Percentiles rank a stretch among this genome's conserved stretches.
These are phyloP conservation scores for Amphirosellinia nigrospora DNA, from an alignment of 495 filamentous ascomycete species.

Conservation along the genomic window DNA sequence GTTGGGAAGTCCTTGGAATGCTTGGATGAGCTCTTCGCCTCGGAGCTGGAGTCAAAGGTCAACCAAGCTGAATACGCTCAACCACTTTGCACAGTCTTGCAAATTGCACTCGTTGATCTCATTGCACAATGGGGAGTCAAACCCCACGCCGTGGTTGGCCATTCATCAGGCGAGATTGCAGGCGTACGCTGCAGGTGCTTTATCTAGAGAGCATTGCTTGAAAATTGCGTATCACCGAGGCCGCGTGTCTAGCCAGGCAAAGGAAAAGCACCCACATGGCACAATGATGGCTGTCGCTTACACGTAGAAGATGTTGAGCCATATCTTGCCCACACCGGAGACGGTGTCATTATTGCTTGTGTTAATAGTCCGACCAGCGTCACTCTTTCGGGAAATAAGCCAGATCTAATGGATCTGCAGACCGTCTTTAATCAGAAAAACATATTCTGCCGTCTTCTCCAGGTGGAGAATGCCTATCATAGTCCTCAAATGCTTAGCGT, in stretches of 20 bases:
- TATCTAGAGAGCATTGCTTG: conserved; percentile 22
- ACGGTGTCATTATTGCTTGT: conserved; percentile 34
- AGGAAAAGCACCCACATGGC: conserved; percentile 22
- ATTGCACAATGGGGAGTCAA: conserved; percentile 55
- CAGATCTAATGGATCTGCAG: conserved; percentile 43
- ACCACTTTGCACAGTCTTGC: conserved; percentile 44
- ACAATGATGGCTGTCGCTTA: conserved; percentile 43
- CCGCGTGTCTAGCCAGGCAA: conserved; percentile 12
- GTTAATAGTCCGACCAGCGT: conserved; percentile 44
- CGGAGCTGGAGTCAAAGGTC: conserved; percentile 15
- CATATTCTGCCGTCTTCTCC: conserved; percentile 49
- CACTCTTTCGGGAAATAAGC: conserved; percentile 41
- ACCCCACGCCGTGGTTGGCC: conserved; percentile 34
- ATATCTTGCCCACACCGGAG: conserved; percentile 21
- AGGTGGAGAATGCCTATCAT: conserved; percentile 53
- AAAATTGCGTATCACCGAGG: background rate
- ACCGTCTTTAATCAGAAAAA: conserved; percentile 28
- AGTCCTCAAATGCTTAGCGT: conserved; percentile 50
- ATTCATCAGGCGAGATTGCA: conserved; percentile 33
- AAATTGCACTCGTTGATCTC: conserved; percentile 58
- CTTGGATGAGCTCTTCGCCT: conserved; percentile 43
- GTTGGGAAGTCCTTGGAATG: conserved; percentile 30
- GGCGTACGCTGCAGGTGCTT: conserved; percentile 39
- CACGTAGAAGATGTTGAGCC: conserved; percentile 16
- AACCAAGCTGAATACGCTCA: conserved; percentile 41